Evolutionary conservation across 139 green algal genomes (phyloP).

Genomic region (Diplosphaera chodatii): DNA sequence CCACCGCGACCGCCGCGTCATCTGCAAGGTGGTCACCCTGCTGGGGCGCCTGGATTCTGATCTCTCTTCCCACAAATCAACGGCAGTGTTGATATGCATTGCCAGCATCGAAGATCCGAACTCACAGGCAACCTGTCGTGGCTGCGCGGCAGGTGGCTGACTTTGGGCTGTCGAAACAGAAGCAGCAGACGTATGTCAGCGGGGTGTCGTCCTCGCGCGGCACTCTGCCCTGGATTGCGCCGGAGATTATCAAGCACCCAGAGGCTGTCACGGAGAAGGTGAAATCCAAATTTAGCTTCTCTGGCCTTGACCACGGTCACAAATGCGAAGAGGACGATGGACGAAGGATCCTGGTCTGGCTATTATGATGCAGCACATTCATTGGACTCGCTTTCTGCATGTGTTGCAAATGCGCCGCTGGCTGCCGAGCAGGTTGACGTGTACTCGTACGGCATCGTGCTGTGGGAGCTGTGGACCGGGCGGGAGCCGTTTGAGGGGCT

Average conservation of each 20-base stretch:
- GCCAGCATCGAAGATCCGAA: too few species aligned
- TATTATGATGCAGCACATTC: too few species aligned
- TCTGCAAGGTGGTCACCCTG: constrained; percentile 49
- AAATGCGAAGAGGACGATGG: too few species aligned
- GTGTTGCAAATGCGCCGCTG: too few species aligned
- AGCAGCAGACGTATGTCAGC: constrained; percentile 62
- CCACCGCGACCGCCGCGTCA: constrained; percentile 49
- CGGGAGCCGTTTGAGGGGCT: constrained; percentile 59
- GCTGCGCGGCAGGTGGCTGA: constrained; percentile 64
- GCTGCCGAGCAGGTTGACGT: constrained; percentile 37
- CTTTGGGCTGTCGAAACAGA: constrained; percentile 68
- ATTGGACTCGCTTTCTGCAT: too few species aligned
- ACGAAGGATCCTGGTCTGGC: too few species aligned
- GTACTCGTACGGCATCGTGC: constrained; percentile 64
- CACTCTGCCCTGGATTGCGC: constrained; percentile 74
- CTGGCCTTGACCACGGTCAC: too few species aligned
- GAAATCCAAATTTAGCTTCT: too few species aligned
- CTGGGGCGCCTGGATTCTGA: too few species aligned
- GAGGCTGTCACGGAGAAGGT: constrained; percentile 49
- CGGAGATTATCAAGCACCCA: constrained; percentile 71
- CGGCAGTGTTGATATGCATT: too few species aligned
- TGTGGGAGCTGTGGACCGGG: constrained; percentile 74
- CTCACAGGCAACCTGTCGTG: too few species aligned
- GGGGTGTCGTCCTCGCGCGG: constrained; percentile 60
- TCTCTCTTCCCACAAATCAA: too few species aligned